Base-by-base conservation (phyloP, 129 eudicot genomes). In the sunflower (Helianthus annuus) region DNA sequence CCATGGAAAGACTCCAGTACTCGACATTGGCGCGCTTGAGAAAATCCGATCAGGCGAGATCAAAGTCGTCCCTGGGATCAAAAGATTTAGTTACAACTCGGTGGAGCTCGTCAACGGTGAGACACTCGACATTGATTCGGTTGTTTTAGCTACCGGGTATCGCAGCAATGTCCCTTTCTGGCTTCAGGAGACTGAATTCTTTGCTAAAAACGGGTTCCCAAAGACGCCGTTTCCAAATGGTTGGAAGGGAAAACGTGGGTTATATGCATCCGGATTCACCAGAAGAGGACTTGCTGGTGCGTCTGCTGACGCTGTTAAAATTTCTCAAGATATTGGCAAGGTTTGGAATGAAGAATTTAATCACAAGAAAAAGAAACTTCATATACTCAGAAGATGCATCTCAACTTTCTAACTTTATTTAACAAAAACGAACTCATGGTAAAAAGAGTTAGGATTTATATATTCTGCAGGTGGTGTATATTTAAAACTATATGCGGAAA, bases 271-370 rank as follows among this genome's bases (percentile, higher is more conserved):
- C 6, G 98, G 98, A 13, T 92, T 92, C 81, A 89, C 98, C 52
- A 89, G 89, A 90, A 85, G 79, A 85, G 98, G 98, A 74, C 91
- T 92, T 1, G 72, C 96, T 48, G 98, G 98, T 75, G 95, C 88
- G 46, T 87, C 95, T 66, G 83, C 79, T 56, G 98, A 92, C 49
- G 98, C 98, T 12, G 52, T 81, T 1, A 89, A 78, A 67, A 87
- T 87, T 68, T 85, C 96, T 24, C 73, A 85, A 77, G 98, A 92
- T 76, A 89, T 92, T 83, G 87, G 79, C 27, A 76, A 83, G 64
- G 86, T 85, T 6, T 89, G 89, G 88, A 89, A 85, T 48, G 86
- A 92, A 60, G 95, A 92, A 16, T 52, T 85, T 42, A 81, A 79
- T 71, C 86, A 83, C 77, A 92, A 86, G 46, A 90, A 81, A 71